Percentiles rank a stretch among this genome's conserved stretches.
These are phyloP conservation scores for Backusella psychrophila DNA, from an alignment of 192 early-diverging fungal species.

Conservation along the genomic window DNA sequence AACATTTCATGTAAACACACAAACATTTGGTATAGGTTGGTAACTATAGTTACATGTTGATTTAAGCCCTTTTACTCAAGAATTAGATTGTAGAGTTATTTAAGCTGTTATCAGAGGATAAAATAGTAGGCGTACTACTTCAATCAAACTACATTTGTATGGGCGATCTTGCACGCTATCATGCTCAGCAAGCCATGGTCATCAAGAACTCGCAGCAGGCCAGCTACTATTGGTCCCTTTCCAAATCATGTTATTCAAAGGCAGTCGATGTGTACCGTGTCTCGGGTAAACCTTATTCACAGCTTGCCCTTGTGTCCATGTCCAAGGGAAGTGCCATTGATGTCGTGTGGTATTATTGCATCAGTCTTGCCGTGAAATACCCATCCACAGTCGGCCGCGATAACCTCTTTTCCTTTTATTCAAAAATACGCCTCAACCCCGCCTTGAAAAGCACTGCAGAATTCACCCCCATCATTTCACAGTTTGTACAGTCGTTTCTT, in stretches of 20 bases:
- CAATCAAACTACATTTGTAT: slow-evolving; percentile 53
- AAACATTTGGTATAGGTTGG: slow-evolving; percentile 46
- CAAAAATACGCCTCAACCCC: slow-evolving; percentile 40
- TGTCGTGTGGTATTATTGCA: slow-evolving; percentile 40
- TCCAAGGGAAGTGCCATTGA: slow-evolving; percentile 32
- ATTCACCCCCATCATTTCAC: slow-evolving; percentile 7
- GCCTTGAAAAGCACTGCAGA: background rate
- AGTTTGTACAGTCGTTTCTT: slow-evolving; percentile 26
- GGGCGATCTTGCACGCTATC: slow-evolving; percentile 56
- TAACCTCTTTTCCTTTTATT: slow-evolving; percentile 53
- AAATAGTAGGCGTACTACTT: slow-evolving; percentile 25
- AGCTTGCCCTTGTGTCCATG: slow-evolving; percentile 28
- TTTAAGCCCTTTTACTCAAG: too few species aligned
- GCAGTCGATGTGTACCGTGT: slow-evolving; percentile 19
- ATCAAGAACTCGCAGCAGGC: background rate
- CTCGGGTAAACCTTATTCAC: slow-evolving; percentile 36
- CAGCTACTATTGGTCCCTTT: slow-evolving; percentile 10
- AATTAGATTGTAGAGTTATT: slow-evolving; percentile 15
- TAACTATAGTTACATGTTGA: too few species aligned
- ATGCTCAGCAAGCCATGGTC: slow-evolving; percentile 17
- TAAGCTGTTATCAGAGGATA: slow-evolving; percentile 14
- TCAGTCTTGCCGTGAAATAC: slow-evolving; percentile 52
- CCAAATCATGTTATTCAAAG: slow-evolving; percentile 29
- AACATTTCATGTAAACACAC: slow-evolving; percentile 45
- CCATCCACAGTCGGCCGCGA: slow-evolving; percentile 47